Evolutionary conservation across 116 monocot genomes (phyloP).

Genomic region (Posidonia oceanica): DNA sequence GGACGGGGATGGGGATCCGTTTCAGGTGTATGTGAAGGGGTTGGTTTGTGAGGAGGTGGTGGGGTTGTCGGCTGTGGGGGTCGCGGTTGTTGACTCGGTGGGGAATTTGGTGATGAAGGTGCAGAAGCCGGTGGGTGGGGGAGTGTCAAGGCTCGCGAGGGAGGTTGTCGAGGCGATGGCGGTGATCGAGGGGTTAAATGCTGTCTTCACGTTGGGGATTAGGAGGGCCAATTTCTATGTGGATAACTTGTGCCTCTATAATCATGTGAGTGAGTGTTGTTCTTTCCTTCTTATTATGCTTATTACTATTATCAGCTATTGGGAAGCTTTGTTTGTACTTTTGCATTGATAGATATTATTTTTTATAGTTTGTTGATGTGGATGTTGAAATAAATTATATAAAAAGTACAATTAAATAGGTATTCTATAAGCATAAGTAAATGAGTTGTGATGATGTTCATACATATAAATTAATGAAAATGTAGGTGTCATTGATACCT

Average conservation of each 20-base stretch:
- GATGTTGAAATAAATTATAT: too few species aligned
- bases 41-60: slow-evolving; percentile 20
- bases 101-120: slow-evolving; percentile 51
- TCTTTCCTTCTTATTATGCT: neutral
- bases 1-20: slow-evolving; percentile 27
- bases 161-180: slow-evolving; percentile 50
- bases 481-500: too few species aligned
- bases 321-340: too few species aligned
- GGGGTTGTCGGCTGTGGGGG: slow-evolving; percentile 32
- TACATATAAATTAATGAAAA: too few species aligned
- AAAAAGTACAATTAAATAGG: too few species aligned
- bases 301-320: neutral
- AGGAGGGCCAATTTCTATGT: slow-evolving; percentile 38
- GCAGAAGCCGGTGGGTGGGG: slow-evolving; percentile 36
- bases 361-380: too few species aligned
- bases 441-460: too few species aligned
- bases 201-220: slow-evolving; percentile 36
- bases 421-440: too few species aligned
- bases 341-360: too few species aligned
- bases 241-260: slow-evolving; percentile 35
- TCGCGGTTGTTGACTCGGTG: slow-evolving; percentile 40
- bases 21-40: slow-evolving; percentile 74
- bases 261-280: slow-evolving; percentile 44
- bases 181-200: slow-evolving; percentile 57
- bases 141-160: slow-evolving; percentile 1